A percentile compares a stretch with the other conserved stretches of the same genome.
These are phyloP conservation scores for Thelonectria olida DNA, from an alignment of 2,329 filamentous ascomycete genomes.

Conservation along the genomic window DNA sequence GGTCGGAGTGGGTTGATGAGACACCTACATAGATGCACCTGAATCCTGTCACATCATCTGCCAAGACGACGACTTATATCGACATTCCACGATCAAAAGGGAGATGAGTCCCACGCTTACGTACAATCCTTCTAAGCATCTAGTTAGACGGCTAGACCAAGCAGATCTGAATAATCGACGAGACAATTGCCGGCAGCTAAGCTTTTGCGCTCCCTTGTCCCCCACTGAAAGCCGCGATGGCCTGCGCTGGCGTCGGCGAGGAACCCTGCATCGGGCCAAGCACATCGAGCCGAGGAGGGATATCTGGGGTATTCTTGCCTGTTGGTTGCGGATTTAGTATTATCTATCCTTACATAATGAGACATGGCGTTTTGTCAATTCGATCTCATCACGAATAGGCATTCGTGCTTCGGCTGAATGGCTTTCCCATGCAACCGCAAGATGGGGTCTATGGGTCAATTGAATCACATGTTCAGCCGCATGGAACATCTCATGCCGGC, in stretches of 20 bases:
- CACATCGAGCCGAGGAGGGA: neutral
- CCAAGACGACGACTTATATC: neutral
- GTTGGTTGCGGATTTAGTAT: neutral
- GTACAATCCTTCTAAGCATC: neutral
- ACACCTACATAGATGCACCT: neutral
- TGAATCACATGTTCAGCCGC: too few relatives aligned
- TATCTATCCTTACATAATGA: neutral
- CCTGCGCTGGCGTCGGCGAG: constrained; percentile 9
- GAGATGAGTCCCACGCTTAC: too few relatives aligned
- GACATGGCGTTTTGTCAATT: neutral
- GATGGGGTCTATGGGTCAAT: too few relatives aligned
- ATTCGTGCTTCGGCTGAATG: neutral
- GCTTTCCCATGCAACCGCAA: too few relatives aligned
- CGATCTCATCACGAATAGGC: too few relatives aligned
- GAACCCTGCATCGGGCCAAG: constrained; percentile 6
- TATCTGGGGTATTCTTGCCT: neutral
- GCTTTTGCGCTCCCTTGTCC: neutral
- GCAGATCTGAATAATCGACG: neutral
- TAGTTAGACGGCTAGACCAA: neutral
- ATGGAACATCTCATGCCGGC: too few relatives aligned
- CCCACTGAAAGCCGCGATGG: neutral
- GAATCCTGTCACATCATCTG: neutral
- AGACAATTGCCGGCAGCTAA: neutral
- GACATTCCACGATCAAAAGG: too few relatives aligned
- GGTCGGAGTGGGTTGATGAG: neutral